Evolutionary conservation across 1,284 basidiomycete genomes (phyloP), one percentile per base, ranked within the genome.

Genomic region (Cutaneotrichosporon sp.): DNA sequence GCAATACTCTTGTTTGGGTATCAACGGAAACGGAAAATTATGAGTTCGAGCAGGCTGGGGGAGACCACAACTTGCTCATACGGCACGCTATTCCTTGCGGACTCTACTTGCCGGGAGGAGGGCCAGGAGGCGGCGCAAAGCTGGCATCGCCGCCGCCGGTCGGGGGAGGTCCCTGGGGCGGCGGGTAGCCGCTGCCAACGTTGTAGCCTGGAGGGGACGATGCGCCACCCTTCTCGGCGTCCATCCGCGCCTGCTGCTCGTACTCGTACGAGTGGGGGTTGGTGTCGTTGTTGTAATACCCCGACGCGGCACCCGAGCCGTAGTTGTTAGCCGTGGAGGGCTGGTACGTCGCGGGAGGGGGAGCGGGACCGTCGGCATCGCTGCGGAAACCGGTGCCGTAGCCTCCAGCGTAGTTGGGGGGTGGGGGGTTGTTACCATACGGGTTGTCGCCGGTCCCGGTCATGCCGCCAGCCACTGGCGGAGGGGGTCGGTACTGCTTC

Each of bases 261-360:
- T 70, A 73, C 55, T 74, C 72, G 59, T 74, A 73, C 17, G 38
- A 34, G 46, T 49, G 47, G 25, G 35, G 25, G 17, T 51, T 52
- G 19, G 44, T 38, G 29, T 33, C 26, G 14, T 38, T 41, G 35
- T 60, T 58, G 51, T 74, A 74, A 35, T 51, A 51, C n/a, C 63
- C 55, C 9, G 61, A 57, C 0, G 70, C 66, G 56, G 61, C 62
- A 33, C 57, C 61, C n/a, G 31, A 26, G 49, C 35, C 35, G 48
- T 73, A 73, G 29, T 65, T 53, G 7, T 61, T 62, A 1, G 71
- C 65, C 52, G 60, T 62, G 24, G 57, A 60, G 16, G 70, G 70
- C 50, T 72, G 68, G 51, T 73, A 75, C 2, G 65, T 61, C 46
- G 60, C 55, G 22, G 63, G 50, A 17, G 65, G 56, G 11, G 63